Evolutionary conservation across 345 rosid genomes (phyloP).

Genomic region (Citrus australasica): DNA sequence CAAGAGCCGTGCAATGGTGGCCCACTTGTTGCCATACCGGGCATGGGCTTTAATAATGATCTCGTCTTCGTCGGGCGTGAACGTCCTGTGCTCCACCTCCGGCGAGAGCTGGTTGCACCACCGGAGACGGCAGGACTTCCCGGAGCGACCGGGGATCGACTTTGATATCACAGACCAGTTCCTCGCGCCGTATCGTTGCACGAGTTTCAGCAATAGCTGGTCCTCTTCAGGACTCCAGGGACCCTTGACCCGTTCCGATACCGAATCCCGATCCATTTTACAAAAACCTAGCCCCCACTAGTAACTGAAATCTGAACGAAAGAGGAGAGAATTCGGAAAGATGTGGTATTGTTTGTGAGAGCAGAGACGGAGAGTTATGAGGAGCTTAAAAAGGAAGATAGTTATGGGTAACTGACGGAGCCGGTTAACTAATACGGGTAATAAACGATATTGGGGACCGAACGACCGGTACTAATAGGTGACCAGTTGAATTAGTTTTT

Average conservation of each 20-base stretch:
- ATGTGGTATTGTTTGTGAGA: not conserved
- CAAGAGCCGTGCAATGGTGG: constrained; percentile 51
- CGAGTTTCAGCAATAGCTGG: constrained; percentile 37
- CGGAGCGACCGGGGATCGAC: constrained; percentile 53
- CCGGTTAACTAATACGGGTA: constrained; percentile 20
- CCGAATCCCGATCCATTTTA: constrained; percentile 1
- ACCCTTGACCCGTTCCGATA: constrained; percentile 38
- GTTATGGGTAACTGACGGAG: constrained; percentile 24
- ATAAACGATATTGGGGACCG: not conserved
- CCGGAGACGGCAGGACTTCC: constrained; percentile 64
- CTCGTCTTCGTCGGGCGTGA: constrained; percentile 50
- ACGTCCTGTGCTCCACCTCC: constrained; percentile 48
- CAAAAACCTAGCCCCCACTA: not conserved
- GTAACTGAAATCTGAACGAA: not conserved
- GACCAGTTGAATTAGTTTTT: constrained; percentile 15
- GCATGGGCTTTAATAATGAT: constrained; percentile 48
- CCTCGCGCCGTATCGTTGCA: constrained; percentile 43
- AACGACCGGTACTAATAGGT: constrained; percentile 21
- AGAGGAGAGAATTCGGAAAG: not conserved
- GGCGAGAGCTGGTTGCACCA: constrained; percentile 77
- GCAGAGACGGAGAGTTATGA: not conserved
- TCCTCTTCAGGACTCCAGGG: constrained; percentile 70
- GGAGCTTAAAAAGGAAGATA: constrained; percentile 6
- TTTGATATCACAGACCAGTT: constrained; percentile 56
- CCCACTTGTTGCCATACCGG: constrained; percentile 57